These are phyloP conservation scores for Larix sibirica DNA, from an alignment of 83 land plant species.

Conservation along the genomic window DNA sequence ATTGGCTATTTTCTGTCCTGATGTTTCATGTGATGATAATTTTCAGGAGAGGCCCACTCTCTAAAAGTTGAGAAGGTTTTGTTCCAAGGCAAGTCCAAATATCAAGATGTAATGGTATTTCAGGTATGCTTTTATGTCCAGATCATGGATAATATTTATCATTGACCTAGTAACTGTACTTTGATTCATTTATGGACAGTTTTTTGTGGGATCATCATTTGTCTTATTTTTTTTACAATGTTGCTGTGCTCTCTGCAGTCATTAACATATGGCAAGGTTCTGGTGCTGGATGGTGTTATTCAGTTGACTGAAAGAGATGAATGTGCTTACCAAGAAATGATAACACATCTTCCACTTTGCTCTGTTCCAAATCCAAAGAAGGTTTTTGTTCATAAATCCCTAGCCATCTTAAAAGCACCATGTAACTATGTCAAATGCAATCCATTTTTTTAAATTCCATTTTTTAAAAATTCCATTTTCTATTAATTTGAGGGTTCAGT, in stretches of 20 bases:
- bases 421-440: too few relatives aligned
- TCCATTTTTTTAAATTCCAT: too few relatives aligned
- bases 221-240: background rate
- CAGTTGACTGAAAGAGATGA: constrained; percentile 97
- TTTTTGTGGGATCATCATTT: background rate
- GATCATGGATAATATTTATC: background rate
- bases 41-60: constrained; percentile 84
- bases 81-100: constrained; percentile 66
- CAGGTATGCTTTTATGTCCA: constrained; percentile 35
- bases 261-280: constrained; percentile 86
- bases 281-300: constrained; percentile 97
- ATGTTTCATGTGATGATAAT: background rate
- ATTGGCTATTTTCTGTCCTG: background rate
- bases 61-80: constrained; percentile 70
- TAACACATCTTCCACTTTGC: constrained; percentile 97
- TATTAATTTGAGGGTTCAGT: too few relatives aligned
- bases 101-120: constrained; percentile 79
- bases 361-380: constrained; percentile 89
- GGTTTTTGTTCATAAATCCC: constrained; percentile 30
- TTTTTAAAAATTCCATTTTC: too few relatives aligned
- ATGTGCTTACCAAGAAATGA: constrained; percentile 99
- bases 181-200: background rate
- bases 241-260: constrained; percentile 60
- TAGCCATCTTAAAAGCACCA: too few relatives aligned
- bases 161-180: background rate